Conservation (phyloP, 78 protist genomes). For the Dictyostelium capitatum region DNA sequence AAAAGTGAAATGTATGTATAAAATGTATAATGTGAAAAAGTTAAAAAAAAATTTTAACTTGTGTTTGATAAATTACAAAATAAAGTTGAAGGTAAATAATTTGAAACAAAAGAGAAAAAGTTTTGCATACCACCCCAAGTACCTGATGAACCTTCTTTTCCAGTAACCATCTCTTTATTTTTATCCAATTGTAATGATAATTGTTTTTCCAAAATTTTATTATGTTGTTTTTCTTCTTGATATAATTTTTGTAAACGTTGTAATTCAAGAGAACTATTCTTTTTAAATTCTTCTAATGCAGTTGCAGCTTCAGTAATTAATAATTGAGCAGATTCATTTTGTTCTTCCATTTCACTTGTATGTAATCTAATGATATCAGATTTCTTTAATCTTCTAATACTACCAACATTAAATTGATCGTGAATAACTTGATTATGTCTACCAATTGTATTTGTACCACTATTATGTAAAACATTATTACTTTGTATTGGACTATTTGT, state of each 20-base stretch:
- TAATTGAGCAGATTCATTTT: conserved; percentile 39
- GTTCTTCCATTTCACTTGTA: conserved; percentile 60
- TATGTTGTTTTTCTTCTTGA: conserved; percentile 70
- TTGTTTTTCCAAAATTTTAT: conserved; percentile 55
- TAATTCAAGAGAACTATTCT: conserved; percentile 13
- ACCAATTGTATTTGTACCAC: background rate
- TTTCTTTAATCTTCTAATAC: conserved; percentile 68
- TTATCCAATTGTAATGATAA: conserved; percentile 45
- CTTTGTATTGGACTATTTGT: background rate
- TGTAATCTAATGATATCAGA: conserved; percentile 56
- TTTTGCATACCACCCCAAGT: conserved; percentile 49
- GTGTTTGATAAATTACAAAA: conserved; percentile 75
- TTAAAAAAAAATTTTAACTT: background rate
- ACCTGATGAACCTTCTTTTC: conserved; percentile 40
- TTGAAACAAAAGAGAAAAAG: conserved; percentile 54
- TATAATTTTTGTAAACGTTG: conserved; percentile 42
- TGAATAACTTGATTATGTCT: conserved; percentile 10
- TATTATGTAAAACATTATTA: background rate
- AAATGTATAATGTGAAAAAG: no score
- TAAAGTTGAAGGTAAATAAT: conserved; percentile 65
- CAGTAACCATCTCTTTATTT: conserved; percentile 61
- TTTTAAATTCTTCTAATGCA: conserved; percentile 46
- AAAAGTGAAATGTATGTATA: background rate
- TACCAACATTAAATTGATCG: conserved; percentile 56
- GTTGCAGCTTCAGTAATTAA: conserved; percentile 19